A percentile compares a stretch with the other conserved stretches of the same genome.
Conservation (phyloP, 805 yeast species). For the Candida vartiovaarae region DNA sequence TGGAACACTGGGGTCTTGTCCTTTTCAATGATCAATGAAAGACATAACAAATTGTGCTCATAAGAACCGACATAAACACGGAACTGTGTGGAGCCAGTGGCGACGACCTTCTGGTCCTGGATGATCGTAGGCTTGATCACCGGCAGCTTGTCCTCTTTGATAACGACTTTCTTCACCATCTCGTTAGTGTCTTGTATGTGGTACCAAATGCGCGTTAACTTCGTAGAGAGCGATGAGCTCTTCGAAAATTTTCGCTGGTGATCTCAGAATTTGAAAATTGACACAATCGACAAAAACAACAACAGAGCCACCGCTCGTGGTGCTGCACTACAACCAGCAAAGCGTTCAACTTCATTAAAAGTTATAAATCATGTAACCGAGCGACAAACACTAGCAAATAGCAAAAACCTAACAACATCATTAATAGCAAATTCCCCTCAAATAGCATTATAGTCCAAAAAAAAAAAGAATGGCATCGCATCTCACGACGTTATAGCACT, state of each 20-base stretch:
- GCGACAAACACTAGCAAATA: not conserved
- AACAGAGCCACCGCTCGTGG: too few species aligned
- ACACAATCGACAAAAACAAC: too few species aligned
- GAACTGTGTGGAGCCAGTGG: conserved; percentile 34
- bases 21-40: conserved; percentile 60
- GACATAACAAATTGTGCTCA: conserved; percentile 85
- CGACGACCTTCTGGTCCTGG: conserved; percentile 3
- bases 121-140: conserved; percentile 22
- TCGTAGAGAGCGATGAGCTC: not conserved
- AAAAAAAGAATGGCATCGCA: not conserved
- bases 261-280: too few species aligned
- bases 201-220: too few species aligned
- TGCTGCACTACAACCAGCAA: too few species aligned
- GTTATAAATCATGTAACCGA: too few species aligned
- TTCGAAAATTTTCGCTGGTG: not conserved
- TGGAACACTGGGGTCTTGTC: conserved; percentile 61
- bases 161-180: conserved; percentile 10
- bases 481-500: conserved; percentile 21
- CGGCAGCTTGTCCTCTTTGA: conserved; percentile 6
- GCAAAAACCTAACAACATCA: too few species aligned
- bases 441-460: not conserved
- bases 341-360: too few species aligned
- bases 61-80: conserved; percentile 92
- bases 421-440: not conserved
- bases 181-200: conserved; percentile 1